phyloP scores from a whole-genome alignment of 164 flowering plant species.

The Warburgia ugandensis region DNA sequence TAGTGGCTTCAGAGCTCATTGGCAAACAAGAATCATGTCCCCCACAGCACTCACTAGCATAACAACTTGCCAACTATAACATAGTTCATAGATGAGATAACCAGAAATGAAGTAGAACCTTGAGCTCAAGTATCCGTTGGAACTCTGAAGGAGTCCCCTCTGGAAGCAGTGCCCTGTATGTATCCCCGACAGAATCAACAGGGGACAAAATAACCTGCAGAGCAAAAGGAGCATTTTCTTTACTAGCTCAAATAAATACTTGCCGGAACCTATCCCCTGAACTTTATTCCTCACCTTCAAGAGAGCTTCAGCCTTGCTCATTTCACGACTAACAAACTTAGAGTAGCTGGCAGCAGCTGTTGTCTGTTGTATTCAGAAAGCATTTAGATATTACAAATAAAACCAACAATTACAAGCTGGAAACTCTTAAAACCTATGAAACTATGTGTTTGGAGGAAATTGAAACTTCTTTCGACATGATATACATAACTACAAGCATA shows the following conservation, averaged over 20 bases:
- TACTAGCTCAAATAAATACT: not conserved
- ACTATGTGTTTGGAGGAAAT: not conserved
- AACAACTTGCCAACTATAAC: not conserved
- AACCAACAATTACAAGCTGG: not conserved
- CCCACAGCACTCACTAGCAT: not conserved
- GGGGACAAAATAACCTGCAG: conserved; percentile 90
- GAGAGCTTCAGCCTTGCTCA: conserved; percentile 99
- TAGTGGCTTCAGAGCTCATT: too few species aligned
- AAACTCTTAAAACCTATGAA: not conserved
- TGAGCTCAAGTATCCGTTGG: conserved; percentile 90
- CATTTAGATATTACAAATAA: not conserved
- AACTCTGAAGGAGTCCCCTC: conserved; percentile 92
- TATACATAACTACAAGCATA: too few species aligned
- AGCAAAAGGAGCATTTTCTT: conserved; percentile 5
- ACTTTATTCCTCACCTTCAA: conserved; percentile 50
- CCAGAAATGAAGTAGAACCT: conserved; percentile 34
- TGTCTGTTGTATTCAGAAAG: conserved; percentile 30
- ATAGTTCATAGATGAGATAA: conserved; percentile 1
- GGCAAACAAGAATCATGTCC: not conserved
- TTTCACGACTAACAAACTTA: conserved; percentile 89
- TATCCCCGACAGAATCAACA: conserved; percentile 85
- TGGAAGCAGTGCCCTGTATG: conserved; percentile 88
- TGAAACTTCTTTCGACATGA: too few species aligned
- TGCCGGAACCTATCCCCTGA: not conserved
- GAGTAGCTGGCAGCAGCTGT: conserved; percentile 79